Evolutionary conservation across 306 rosid species (phyloP).

Genomic region (Prunus kanzakura): DNA sequence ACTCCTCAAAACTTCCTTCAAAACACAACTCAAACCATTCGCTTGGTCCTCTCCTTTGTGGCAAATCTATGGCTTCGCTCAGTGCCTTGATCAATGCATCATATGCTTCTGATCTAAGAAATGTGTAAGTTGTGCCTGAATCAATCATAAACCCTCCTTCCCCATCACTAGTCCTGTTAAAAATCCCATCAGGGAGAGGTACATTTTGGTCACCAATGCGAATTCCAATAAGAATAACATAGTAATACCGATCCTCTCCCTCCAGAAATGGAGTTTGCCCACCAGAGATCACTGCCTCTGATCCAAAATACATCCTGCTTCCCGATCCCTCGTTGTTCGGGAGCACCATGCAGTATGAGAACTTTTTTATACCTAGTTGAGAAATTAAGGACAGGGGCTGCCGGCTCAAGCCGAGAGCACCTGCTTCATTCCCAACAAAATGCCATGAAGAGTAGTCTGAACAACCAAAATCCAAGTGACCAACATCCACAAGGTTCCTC

Average conservation of each 20-base stretch:
- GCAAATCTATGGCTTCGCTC: not conserved
- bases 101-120: conserved; percentile 15
- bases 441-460: not conserved
- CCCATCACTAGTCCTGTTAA: not conserved
- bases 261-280: conserved; percentile 18
- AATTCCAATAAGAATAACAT: conserved; percentile 13
- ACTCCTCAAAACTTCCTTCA: conserved; percentile 3
- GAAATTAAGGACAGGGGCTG: conserved; percentile 15
- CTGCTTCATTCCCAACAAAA: not conserved
- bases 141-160: conserved; percentile 19
- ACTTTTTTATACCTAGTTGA: conserved; percentile 21
- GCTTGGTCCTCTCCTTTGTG: not conserved
- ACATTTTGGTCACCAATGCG: conserved; percentile 4
- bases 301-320: no score
- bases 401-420: conserved; percentile 18
- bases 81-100: conserved; percentile 4
- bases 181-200: conserved; percentile 1
- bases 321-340: conserved; percentile 5
- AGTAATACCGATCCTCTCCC: not conserved
- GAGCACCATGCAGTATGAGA: conserved; percentile 14
- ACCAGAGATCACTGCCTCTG: not conserved
- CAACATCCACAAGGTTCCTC: conserved; percentile 14
- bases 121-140: conserved; percentile 20
- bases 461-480: conserved; percentile 24
- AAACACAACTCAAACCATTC: conserved; percentile 14